Percentiles rank a stretch among this genome's conserved stretches.
Evolutionary conservation across 2,329 filamentous ascomycete species (phyloP).

Genomic region (Scopulariopsis brevicaulis): DNA sequence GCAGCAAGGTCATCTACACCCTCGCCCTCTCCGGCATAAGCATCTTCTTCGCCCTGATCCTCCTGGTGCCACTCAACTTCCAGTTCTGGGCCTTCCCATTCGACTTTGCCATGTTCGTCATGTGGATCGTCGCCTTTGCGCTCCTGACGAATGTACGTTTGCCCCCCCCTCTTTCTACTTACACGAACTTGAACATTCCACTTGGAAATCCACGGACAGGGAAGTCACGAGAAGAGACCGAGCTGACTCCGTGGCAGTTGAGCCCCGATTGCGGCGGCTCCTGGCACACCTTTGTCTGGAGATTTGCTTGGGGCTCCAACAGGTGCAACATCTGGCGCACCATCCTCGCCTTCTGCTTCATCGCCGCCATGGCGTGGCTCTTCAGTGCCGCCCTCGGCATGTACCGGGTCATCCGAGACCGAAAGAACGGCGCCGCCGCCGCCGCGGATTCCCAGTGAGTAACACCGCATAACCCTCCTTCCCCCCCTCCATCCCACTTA

Average conservation of each 20-base stretch:
- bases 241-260: neutral
- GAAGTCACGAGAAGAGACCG: neutral
- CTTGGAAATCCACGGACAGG: too few species aligned
- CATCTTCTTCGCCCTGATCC: constrained; percentile 13
- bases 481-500: neutral
- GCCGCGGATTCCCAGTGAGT: neutral
- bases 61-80: constrained; percentile 11
- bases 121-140: constrained; percentile 16
- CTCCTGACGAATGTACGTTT: constrained; percentile 12
- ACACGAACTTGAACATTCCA: neutral
- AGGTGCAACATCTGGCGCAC: constrained; percentile 13
- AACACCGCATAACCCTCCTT: neutral
- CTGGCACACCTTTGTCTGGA: constrained; percentile 16
- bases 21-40: constrained; percentile 15
- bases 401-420: neutral
- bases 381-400: constrained; percentile 11
- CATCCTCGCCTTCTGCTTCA: constrained; percentile 13
- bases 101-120: constrained; percentile 14
- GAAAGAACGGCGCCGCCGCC: neutral
- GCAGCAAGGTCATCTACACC: constrained; percentile 12
- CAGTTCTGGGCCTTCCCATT: constrained; percentile 13
- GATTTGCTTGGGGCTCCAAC: constrained; percentile 14
- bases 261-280: constrained; percentile 6
- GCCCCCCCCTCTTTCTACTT: neutral
- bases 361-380: constrained; percentile 11